These are phyloP conservation scores for Fusarium torulosum DNA, from an alignment of 2,329 filamentous ascomycete species.

Conservation along the genomic window DNA sequence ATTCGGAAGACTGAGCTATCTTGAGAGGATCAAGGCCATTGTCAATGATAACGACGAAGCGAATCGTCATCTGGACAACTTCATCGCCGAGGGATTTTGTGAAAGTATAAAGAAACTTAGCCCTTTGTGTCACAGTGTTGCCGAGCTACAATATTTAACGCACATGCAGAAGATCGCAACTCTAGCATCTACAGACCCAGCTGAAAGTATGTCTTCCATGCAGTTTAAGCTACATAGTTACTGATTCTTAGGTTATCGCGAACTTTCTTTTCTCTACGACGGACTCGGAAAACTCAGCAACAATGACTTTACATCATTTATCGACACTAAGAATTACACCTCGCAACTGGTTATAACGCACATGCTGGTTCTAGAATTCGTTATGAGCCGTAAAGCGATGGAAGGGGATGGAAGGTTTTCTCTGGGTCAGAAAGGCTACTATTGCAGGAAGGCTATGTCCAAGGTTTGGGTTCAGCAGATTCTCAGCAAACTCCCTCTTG, in stretches of 20 bases:
- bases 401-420: constrained; percentile 13
- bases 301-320: constrained; percentile 52
- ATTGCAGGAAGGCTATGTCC: constrained; percentile 47
- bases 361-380: constrained; percentile 52
- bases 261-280: constrained; percentile 49
- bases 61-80: constrained; percentile 30
- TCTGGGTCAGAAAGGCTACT: constrained; percentile 26
- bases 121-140: constrained; percentile 49
- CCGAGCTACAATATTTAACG: constrained; percentile 51
- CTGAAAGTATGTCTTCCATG: constrained; percentile 45
- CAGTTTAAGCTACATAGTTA: background rate
- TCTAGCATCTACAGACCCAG: constrained; percentile 43
- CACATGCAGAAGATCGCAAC: constrained; percentile 50
- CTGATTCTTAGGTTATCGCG: constrained; percentile 45
- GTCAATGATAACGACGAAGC: constrained; percentile 19
- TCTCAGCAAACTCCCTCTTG: constrained; percentile 48
- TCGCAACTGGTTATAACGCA: constrained; percentile 56
- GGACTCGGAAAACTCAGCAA: constrained; percentile 46
- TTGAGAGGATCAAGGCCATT: constrained; percentile 46
- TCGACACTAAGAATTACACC: constrained; percentile 48
- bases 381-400: constrained; percentile 45
- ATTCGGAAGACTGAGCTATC: constrained; percentile 47
- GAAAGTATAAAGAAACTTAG: constrained; percentile 48
- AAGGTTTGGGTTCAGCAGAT: constrained; percentile 57
- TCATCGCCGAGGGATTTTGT: constrained; percentile 47